Evolutionary conservation across 768 basidiomycete genomes (phyloP).

Genomic region (Lactarius deliciosus): DNA sequence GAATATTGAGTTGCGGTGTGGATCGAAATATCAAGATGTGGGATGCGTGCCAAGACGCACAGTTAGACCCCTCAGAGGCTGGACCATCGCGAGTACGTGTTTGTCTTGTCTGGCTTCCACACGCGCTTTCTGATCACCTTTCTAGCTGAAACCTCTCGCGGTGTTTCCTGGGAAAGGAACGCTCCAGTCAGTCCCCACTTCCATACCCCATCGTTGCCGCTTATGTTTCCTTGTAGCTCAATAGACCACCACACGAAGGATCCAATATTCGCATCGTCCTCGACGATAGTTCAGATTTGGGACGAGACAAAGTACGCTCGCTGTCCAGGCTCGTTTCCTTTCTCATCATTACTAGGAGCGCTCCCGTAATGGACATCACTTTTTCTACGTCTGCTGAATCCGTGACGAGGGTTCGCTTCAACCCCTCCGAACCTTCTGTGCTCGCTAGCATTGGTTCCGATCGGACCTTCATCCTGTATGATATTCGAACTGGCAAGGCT

Average conservation of each 20-base stretch:
- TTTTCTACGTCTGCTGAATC: slow-evolving; percentile 89
- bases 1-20: slow-evolving; percentile 75
- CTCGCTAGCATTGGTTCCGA: slow-evolving; percentile 96
- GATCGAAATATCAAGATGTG: slow-evolving; percentile 85
- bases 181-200: slow-evolving; percentile 43
- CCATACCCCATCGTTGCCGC: background rate
- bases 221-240: slow-evolving; percentile 49
- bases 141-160: slow-evolving; percentile 45
- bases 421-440: slow-evolving; percentile 89
- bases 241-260: slow-evolving; percentile 93
- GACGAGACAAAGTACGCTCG: slow-evolving; percentile 86
- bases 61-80: slow-evolving; percentile 36
- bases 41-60: slow-evolving; percentile 44
- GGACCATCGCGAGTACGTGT: slow-evolving; percentile 42
- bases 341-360: slow-evolving; percentile 51
- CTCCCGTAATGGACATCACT: slow-evolving; percentile 81
- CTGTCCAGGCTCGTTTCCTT: background rate
- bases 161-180: slow-evolving; percentile 84
- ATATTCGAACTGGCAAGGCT: slow-evolving; percentile 95
- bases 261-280: slow-evolving; percentile 91
- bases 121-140: slow-evolving; percentile 7
- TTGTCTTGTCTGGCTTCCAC: background rate
- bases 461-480: slow-evolving; percentile 93
- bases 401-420: slow-evolving; percentile 85
- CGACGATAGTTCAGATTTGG: slow-evolving; percentile 94